Percentiles rank a stretch among this genome's conserved stretches.
These are phyloP conservation scores for Myriosclerotinia curreyana DNA, from an alignment of 2,329 filamentous ascomycete species.

Conservation along the genomic window DNA sequence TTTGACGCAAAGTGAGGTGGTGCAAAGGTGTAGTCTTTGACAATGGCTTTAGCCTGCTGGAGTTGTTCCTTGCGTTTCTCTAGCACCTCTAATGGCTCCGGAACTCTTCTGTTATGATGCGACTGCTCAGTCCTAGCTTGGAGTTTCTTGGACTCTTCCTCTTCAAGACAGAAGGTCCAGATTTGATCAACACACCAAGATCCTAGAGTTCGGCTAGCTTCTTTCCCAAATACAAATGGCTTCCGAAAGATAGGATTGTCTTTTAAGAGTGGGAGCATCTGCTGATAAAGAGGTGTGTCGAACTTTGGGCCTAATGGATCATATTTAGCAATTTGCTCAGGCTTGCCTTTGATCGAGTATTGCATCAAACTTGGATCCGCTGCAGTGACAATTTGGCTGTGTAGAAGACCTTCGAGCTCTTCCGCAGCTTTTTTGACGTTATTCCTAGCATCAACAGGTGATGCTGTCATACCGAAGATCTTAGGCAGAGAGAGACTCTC, in stretches of 20 bases:
- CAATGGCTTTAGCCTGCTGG: slow-evolving; percentile 53
- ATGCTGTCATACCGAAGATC: slow-evolving; percentile 96
- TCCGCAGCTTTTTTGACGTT: slow-evolving; percentile 68
- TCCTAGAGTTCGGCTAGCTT: slow-evolving; percentile 66
- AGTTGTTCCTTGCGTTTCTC: slow-evolving; percentile 56
- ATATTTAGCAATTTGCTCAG: slow-evolving; percentile 58
- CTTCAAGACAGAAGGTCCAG: slow-evolving; percentile 68
- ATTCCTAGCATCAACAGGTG: slow-evolving; percentile 79
- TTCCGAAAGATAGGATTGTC: slow-evolving; percentile 43
- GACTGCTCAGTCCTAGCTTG: slow-evolving; percentile 53
- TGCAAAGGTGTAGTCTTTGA: slow-evolving; percentile 52
- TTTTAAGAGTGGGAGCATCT: slow-evolving; percentile 52
- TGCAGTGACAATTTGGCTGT: slow-evolving; percentile 80
- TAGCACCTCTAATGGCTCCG: slow-evolving; percentile 41
- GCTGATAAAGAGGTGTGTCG: slow-evolving; percentile 62
- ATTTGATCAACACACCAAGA: slow-evolving; percentile 81
- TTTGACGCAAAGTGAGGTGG: slow-evolving; percentile 36
- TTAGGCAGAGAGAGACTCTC: slow-evolving; percentile 57
- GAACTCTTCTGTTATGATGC: slow-evolving; percentile 37
- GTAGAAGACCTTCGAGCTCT: slow-evolving; percentile 72
- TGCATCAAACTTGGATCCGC: slow-evolving; percentile 57
- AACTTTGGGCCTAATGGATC: slow-evolving; percentile 48
- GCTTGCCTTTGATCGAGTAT: slow-evolving; percentile 57
- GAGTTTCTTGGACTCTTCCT: slow-evolving; percentile 59
- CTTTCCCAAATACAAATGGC: slow-evolving; percentile 50